Percentiles rank a stretch among this genome's conserved stretches.
Evolutionary conservation across 192 early-diverging fungal genomes (phyloP).

Genomic region (Coemansia sp.): DNA sequence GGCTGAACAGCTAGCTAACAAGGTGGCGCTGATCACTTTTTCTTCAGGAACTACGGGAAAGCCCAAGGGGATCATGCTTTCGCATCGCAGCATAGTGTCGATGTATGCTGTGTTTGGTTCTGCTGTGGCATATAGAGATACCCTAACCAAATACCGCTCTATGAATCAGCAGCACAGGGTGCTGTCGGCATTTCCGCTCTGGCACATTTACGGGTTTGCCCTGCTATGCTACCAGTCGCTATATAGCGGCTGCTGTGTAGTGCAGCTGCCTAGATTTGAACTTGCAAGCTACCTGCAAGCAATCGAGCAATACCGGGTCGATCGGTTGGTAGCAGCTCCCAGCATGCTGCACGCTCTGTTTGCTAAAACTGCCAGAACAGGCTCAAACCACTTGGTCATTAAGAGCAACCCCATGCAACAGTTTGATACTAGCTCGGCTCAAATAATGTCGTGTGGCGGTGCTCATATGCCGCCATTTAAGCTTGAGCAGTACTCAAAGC

Average conservation of each 20-base stretch:
- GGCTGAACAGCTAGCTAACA: constrained; percentile 3
- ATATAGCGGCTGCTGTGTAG: constrained; percentile 14
- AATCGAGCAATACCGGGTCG: constrained; percentile 17
- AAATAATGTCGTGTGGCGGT: constrained; percentile 31
- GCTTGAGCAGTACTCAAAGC: constrained; percentile 10
- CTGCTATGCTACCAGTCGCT: constrained; percentile 39
- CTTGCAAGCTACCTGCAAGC: constrained; percentile 15
- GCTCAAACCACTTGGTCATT: not conserved
- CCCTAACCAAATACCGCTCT: not conserved
- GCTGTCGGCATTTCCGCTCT: constrained; percentile 22
- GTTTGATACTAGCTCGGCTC: constrained; percentile 23
- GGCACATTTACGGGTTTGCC: constrained; percentile 33
- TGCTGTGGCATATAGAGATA: not conserved
- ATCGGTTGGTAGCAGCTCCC: constrained; percentile 19
- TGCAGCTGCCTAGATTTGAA: constrained; percentile 19
- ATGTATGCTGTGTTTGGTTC: constrained; percentile 12
- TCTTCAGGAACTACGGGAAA: constrained; percentile 44
- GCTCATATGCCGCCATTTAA: constrained; percentile 17
- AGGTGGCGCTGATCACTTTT: constrained; percentile 28
- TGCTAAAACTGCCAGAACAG: constrained; percentile 3
- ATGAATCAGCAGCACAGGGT: not conserved
- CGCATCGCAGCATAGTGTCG: constrained; percentile 36
- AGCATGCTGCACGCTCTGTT: constrained; percentile 12
- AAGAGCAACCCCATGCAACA: not conserved
- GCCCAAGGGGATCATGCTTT: constrained; percentile 38